Base-by-base conservation (phyloP, 129 eudicot species). In the Escallonia rubra region DNA sequence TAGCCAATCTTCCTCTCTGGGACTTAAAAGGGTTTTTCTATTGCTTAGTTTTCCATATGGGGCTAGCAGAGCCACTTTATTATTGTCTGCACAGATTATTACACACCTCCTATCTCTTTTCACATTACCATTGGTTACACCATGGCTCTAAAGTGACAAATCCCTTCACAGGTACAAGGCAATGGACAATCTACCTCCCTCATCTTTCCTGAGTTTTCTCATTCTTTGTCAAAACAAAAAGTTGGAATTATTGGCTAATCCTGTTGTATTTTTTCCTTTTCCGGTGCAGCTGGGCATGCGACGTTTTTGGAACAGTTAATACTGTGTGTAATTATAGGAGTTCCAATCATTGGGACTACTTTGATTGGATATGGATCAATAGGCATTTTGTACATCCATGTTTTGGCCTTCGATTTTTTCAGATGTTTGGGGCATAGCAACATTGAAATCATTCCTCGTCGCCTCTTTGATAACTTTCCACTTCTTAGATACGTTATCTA, bases 401-500 rank as follows among this genome's bases (percentile, higher is more conserved):
- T 86, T 46, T 55, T 90, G 86, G 62, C 61, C 34, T 90, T 90
- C 40, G 96, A 90, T 82, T 90, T 74, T 75, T 83, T 90, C 57
- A 81, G 86, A 79, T 86, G 95, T 68, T 60, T 90, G 86, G 95
- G 88, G 49, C 95, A 86, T 74, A 74, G 79, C 79, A 86, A 90
- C 63, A 77, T 86, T 59, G 95, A 90, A 74, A 65, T 90, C 39
- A 49, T 90, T 63, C 88, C 96, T 67, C 68, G 62, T 74, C 68
- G 10, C 12, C 46, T 83, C 23, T 81, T 86, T 42, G 74, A 77
- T 13, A 51, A 57, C 11, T 4, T 78, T 47, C 95, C 96, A 3
- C 43, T 70, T 50, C 81, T 90, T 50, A 86, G 68, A 64, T 75
- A 86, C 65, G 45, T 90, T 41, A 77, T 90, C 11, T 78, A 73